phyloP scores from a whole-genome alignment of 2,329 filamentous ascomycete genomes.

The Fusarium gaditjirri region DNA sequence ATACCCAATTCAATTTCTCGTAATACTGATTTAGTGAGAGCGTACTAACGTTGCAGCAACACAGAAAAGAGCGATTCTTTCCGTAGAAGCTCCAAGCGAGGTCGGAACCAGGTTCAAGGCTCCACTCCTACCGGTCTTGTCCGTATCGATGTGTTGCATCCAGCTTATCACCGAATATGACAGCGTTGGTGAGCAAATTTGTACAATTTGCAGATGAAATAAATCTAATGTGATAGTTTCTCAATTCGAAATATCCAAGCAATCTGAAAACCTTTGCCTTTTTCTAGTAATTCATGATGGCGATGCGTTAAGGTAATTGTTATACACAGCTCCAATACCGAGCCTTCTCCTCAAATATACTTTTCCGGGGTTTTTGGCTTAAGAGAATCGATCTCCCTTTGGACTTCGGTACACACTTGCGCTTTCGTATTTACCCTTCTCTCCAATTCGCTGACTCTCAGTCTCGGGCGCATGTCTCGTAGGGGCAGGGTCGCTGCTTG shows the following conservation, averaged over 20 bases:
- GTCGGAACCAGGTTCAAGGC: slow-evolving; percentile 32
- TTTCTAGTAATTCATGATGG: slow-evolving; percentile 24
- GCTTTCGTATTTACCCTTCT: slow-evolving; percentile 93
- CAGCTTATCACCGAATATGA: slow-evolving; percentile 22
- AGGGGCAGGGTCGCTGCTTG: slow-evolving; percentile 82
- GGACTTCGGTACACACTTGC: slow-evolving; percentile 77
- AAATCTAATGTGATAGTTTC: neutral
- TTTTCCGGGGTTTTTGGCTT: slow-evolving; percentile 4
- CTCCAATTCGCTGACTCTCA: slow-evolving; percentile 71
- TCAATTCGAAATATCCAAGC: neutral
- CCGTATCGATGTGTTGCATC: slow-evolving; percentile 25
- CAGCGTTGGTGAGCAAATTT: slow-evolving; percentile 18
- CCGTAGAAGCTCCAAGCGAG: slow-evolving; percentile 32
- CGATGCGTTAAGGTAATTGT: slow-evolving; percentile 24
- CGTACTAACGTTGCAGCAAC: neutral
- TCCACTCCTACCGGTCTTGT: slow-evolving; percentile 38
- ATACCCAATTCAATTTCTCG: neutral
- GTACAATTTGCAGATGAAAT: neutral
- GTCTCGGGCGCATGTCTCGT: slow-evolving; percentile 82
- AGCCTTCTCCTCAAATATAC: slow-evolving; percentile 2
- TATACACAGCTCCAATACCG: slow-evolving; percentile 39
- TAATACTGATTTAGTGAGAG: neutral
- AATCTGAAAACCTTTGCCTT: neutral
- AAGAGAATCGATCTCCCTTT: slow-evolving; percentile 88
- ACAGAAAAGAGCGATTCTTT: slow-evolving; percentile 30